A percentile compares a stretch with the other conserved stretches of the same genome.
Conservation (phyloP, 1,284 basidiomycete species). For the Wolfiporia cocos region DNA sequence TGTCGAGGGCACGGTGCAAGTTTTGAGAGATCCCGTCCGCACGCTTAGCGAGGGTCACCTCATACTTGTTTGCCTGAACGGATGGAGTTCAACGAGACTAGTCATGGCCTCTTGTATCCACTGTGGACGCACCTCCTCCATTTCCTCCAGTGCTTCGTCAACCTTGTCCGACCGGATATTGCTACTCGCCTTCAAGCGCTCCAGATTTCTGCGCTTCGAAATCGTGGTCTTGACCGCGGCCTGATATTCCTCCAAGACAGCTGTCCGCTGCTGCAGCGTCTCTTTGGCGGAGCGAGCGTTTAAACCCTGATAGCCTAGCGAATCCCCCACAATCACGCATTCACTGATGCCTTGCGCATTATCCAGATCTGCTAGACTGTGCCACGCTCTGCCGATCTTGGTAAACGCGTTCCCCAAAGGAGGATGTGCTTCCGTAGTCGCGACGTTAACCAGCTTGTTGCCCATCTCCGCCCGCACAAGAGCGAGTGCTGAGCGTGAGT, state of each 20-base stretch:
- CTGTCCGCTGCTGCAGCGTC: slow-evolving; percentile 80
- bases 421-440: slow-evolving; percentile 81
- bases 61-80: slow-evolving; percentile 77
- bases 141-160: slow-evolving; percentile 89
- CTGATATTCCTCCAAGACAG: slow-evolving; percentile 89
- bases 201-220: slow-evolving; percentile 84
- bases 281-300: slow-evolving; percentile 95
- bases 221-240: slow-evolving; percentile 87
- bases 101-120: background rate
- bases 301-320: slow-evolving; percentile 88
- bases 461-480: slow-evolving; percentile 79
- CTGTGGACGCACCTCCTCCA: slow-evolving; percentile 70
- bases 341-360: slow-evolving; percentile 87
- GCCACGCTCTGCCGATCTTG: slow-evolving; percentile 82
- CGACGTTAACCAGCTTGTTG: slow-evolving; percentile 82
- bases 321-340: slow-evolving; percentile 88
- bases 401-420: slow-evolving; percentile 74
- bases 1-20: slow-evolving; percentile 76
- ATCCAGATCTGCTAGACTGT: slow-evolving; percentile 79
- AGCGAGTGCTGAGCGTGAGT: slow-evolving; percentile 53
- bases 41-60: slow-evolving; percentile 73
- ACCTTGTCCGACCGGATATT: slow-evolving; percentile 84
- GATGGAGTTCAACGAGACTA: slow-evolving; percentile 10
- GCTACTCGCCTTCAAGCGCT: slow-evolving; percentile 83
- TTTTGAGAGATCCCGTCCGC: slow-evolving; percentile 90